A percentile compares a stretch with the other conserved stretches of the same genome.
Conservation (phyloP, 495 filamentous ascomycete species). For the Terfezia boudieri region DNA sequence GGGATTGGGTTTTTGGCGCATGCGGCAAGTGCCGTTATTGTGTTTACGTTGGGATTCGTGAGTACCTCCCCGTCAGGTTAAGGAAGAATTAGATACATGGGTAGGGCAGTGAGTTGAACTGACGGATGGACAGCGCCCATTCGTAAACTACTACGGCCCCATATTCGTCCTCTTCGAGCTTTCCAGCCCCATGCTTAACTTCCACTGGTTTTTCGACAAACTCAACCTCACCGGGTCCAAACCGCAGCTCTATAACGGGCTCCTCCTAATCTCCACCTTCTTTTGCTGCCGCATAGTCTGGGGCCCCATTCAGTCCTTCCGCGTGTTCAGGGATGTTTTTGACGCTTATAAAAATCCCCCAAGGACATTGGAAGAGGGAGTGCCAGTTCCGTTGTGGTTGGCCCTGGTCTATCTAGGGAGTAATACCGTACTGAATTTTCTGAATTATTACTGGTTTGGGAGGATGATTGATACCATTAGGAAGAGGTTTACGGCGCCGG, state of each 20-base stretch:
- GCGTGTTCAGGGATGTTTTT: slow-evolving; percentile 68
- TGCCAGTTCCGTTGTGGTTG: slow-evolving; percentile 54
- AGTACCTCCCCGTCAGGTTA: slow-evolving; percentile 20
- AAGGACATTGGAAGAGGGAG: slow-evolving; percentile 19
- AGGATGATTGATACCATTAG: slow-evolving; percentile 88
- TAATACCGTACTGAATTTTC: slow-evolving; percentile 58
- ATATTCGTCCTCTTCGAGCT: slow-evolving; percentile 97
- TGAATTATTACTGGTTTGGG: slow-evolving; percentile 93
- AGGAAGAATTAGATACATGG: too few relatives aligned
- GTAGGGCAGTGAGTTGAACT: too few relatives aligned
- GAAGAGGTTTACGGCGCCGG: slow-evolving; percentile 60
- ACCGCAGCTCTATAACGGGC: slow-evolving; percentile 69
- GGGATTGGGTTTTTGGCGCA: slow-evolving; percentile 77
- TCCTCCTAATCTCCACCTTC: slow-evolving; percentile 49
- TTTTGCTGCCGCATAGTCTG: slow-evolving; percentile 77
- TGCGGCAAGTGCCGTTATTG: slow-evolving; percentile 58
- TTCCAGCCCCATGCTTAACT: slow-evolving; percentile 77
- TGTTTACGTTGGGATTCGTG: slow-evolving; percentile 86
- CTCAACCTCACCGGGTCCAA: slow-evolving; percentile 72
- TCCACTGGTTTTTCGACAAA: slow-evolving; percentile 98
- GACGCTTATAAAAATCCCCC: slow-evolving; percentile 28
- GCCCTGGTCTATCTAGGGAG: slow-evolving; percentile 48
- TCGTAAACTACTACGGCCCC: slow-evolving; percentile 77
- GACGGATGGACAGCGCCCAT: slow-evolving; percentile 42
- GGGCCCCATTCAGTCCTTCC: slow-evolving; percentile 60